Conservation (phyloP, 257 asterid species). For the Schizonepeta tenuifolia region DNA sequence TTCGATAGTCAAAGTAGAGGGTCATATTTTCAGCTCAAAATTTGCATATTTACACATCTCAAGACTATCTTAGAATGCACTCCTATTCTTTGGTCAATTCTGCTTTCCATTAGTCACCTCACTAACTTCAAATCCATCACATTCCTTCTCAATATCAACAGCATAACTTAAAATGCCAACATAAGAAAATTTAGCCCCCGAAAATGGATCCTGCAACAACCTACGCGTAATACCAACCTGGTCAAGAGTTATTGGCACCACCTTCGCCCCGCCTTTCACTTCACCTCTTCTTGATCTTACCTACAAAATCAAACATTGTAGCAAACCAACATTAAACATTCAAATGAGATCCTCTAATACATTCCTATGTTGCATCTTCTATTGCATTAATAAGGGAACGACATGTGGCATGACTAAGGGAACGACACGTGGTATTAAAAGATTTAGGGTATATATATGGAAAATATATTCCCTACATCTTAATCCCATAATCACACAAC, state of each 20-base stretch:
- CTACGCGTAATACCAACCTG: slow-evolving; percentile 52
- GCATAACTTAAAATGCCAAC: neutral
- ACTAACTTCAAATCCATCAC: neutral
- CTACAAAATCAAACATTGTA: slow-evolving; percentile 41
- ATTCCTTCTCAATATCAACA: neutral
- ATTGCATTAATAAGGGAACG: too few relatives aligned
- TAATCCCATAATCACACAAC: too few relatives aligned
- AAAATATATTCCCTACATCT: too few relatives aligned
- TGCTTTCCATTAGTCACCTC: slow-evolving; percentile 1
- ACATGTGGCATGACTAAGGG: too few relatives aligned
- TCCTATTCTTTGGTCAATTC: slow-evolving; percentile 9
- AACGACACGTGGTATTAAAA: too few relatives aligned
- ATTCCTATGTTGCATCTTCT: too few relatives aligned
- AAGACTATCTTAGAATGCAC: slow-evolving; percentile 11
- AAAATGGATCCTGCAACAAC: slow-evolving; percentile 4
- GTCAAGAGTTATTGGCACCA: slow-evolving; percentile 91
- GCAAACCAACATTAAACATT: slow-evolving; percentile 6
- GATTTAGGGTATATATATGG: too few relatives aligned
- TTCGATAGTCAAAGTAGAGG: neutral
- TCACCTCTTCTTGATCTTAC: slow-evolving; percentile 69
- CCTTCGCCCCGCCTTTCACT: slow-evolving; percentile 84
- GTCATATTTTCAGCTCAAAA: slow-evolving; percentile 2
- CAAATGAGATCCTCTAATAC: too few relatives aligned
- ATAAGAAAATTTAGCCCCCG: slow-evolving; percentile 4
- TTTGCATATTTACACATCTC: neutral